Evolutionary conservation across 768 basidiomycete genomes (phyloP), one percentile per base, ranked within the genome.

Genomic region (Coprinopsis marcescibilis): DNA sequence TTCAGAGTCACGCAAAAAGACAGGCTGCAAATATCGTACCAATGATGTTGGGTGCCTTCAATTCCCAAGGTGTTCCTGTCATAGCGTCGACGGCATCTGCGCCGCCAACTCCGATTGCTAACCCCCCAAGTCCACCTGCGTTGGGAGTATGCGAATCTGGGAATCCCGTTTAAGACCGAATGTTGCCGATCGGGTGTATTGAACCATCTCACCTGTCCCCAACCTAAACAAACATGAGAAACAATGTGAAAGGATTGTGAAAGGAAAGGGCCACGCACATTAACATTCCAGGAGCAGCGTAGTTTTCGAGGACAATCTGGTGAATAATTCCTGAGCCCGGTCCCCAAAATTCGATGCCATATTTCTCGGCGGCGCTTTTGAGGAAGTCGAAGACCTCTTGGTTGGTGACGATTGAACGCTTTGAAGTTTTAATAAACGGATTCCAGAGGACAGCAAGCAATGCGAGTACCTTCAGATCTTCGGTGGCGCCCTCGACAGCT

Each of bases 21-120:
- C 26, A n/a, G n/a, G n/a, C n/a, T n/a, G n/a, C n/a, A n/a, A n/a
- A n/a, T n/a, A n/a, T n/a, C 78, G 57, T 52, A 87, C 89, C 89
- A 41, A 87, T 75, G 23, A 96, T 74, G 51, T 83, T 74, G 10
- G 92, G 92, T 15, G 90, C 90, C 65, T 95, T 96, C 43, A 98
- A 69, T 65, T 97, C 95, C 96, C 96, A 99, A 34, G 95, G 93
- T 10, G 93, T 97, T 41, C 88, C 91, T 2, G 94, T 97, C 82
- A 99, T 86, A 7, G 93, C 95, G 64, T 99, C 96, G 15, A 98
- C 94, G 19, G 92, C 92, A 60, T 99, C 96, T 26, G 95, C 96
- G 46, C 96, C 96, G 51, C 96, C 96, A n/a, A 99, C 95, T 43
- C 96, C 96, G 45, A 98, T 96, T 3, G 96, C 96, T 50, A 99